Percentiles rank a stretch among this genome's conserved stretches.
phyloP scores from a whole-genome alignment of 768 basidiomycete genomes.

The Lactarius trivialis region DNA sequence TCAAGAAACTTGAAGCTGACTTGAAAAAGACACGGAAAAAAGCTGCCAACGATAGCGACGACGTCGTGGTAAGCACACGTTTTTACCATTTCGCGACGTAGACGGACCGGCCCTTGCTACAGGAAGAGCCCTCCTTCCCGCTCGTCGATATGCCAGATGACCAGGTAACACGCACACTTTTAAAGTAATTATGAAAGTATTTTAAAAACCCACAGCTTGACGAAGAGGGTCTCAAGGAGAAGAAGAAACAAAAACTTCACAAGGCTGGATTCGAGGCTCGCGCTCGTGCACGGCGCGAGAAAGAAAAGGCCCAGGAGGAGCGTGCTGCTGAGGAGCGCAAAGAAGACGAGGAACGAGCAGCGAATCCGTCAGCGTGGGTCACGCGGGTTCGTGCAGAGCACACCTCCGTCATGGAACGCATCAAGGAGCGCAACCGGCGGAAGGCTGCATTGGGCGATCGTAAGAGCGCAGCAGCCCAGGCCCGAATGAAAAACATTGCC shows the following conservation, averaged over 20 bases:
- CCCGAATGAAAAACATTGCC: conserved; percentile 88
- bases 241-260: conserved; percentile 84
- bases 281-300: conserved; percentile 75
- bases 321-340: conserved; percentile 48
- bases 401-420: conserved; percentile 75
- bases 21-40: conserved; percentile 76
- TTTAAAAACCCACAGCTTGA: conserved; percentile 47
- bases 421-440: conserved; percentile 75
- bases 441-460: conserved; percentile 81
- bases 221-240: conserved; percentile 90
- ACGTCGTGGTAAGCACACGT: conserved; percentile 36
- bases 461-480: conserved; percentile 78
- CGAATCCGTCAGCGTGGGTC: conserved; percentile 71
- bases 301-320: conserved; percentile 77
- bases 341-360: conserved; percentile 72
- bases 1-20: conserved; percentile 80
- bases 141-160: conserved; percentile 88
- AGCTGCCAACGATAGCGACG: conserved; percentile 62
- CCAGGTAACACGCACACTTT: conserved; percentile 46
- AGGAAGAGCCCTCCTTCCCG: conserved; percentile 83
- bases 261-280: conserved; percentile 94
- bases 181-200: neutral
- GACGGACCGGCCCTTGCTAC: conserved; percentile 4
- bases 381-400: conserved; percentile 69
- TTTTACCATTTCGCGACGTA: neutral